Evolutionary conservation across 2,329 filamentous ascomycete species (phyloP).

Genomic region (Calonectria pseudoreteaudii): DNA sequence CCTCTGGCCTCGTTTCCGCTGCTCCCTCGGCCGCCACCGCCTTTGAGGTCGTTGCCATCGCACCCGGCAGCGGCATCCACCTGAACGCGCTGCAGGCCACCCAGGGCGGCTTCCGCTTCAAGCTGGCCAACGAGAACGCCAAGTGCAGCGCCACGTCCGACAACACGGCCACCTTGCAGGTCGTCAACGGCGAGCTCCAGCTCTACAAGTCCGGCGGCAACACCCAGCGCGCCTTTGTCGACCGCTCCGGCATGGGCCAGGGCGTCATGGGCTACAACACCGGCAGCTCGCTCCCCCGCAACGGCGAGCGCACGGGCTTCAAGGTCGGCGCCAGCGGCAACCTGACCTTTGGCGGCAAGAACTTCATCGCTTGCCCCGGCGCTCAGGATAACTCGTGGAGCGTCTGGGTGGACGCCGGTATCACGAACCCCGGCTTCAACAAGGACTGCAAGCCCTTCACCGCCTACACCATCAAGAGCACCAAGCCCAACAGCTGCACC

Average conservation of each 20-base stretch:
- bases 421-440: slow-evolving; percentile 50
- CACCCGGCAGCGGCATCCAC: slow-evolving; percentile 62
- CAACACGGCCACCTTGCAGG: slow-evolving; percentile 62
- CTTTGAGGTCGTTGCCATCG: slow-evolving; percentile 64
- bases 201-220: slow-evolving; percentile 55
- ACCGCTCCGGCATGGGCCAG: slow-evolving; percentile 70
- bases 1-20: slow-evolving; percentile 44
- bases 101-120: slow-evolving; percentile 56
- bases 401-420: slow-evolving; percentile 50
- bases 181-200: slow-evolving; percentile 58
- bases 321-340: slow-evolving; percentile 54
- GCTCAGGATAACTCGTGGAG: slow-evolving; percentile 54
- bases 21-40: slow-evolving; percentile 43
- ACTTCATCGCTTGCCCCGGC: slow-evolving; percentile 66
- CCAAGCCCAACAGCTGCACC: slow-evolving; percentile 50
- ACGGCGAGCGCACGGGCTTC: slow-evolving; percentile 62
- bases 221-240: slow-evolving; percentile 63
- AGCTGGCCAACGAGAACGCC: slow-evolving; percentile 58
- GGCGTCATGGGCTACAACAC: slow-evolving; percentile 66
- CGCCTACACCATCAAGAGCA: slow-evolving; percentile 44
- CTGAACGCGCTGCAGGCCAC: slow-evolving; percentile 58
- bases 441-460: slow-evolving; percentile 52
- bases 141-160: slow-evolving; percentile 57
- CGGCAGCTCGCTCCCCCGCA: slow-evolving; percentile 49
- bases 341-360: slow-evolving; percentile 58